Evolutionary conservation across 202 grass and related monocot species (phyloP).

Genomic region (Dendrocalamus latiflorus): DNA sequence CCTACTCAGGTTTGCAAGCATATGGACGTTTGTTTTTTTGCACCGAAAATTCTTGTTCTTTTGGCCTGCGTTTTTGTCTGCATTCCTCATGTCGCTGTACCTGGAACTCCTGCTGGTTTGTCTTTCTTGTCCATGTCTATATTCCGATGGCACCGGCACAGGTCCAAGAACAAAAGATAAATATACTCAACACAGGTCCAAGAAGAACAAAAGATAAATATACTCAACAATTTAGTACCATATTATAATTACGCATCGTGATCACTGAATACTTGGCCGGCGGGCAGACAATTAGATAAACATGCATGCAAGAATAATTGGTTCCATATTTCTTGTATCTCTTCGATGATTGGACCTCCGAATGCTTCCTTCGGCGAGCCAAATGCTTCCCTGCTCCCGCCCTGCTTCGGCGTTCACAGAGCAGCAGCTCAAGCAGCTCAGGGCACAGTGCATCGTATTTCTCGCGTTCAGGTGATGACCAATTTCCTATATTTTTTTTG

Average conservation of each 20-base stretch:
- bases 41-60: no score
- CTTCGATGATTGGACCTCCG: no score
- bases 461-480: constrained; percentile 46
- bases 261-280: neutral
- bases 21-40: neutral
- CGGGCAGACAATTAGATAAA: neutral
- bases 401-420: constrained; percentile 46
- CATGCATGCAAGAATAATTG: neutral
- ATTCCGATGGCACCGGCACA: neutral
- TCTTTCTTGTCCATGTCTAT: neutral
- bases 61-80: neutral
- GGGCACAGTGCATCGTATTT: constrained; percentile 71
- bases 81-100: neutral
- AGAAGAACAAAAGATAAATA: neutral
- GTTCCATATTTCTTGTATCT: neutral
- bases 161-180: neutral
- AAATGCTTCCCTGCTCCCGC: constrained; percentile 27
- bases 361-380: no score
- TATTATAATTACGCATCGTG: neutral
- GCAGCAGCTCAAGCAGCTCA: constrained; percentile 59
- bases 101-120: neutral
- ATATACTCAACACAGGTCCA: neutral
- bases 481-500: neutral
- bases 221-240: neutral
- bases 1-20: neutral